Evolutionary conservation across 192 early-diverging fungal species (phyloP).

Genomic region (Coemansia sp.): DNA sequence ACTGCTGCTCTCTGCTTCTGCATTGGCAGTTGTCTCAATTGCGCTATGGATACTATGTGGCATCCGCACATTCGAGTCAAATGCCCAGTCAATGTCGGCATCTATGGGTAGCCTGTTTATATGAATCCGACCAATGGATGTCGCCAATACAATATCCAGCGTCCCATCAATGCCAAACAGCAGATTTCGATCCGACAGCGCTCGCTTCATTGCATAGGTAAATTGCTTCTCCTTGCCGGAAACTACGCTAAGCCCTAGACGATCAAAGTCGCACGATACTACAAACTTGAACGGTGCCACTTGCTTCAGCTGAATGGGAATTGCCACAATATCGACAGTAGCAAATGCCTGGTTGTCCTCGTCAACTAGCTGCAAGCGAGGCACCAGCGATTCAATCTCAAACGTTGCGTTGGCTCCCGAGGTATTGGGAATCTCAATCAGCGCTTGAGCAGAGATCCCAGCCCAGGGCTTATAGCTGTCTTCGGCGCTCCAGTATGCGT

Average conservation of each 20-base stretch:
- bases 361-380: constrained; percentile 22
- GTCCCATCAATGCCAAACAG: constrained; percentile 23
- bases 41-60: too few relatives aligned
- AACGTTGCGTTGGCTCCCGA: constrained; percentile 17
- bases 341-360: constrained; percentile 27
- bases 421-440: constrained; percentile 24
- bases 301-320: constrained; percentile 14
- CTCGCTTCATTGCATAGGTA: constrained; percentile 24
- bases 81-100: constrained; percentile 14
- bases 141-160: constrained; percentile 20
- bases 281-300: constrained; percentile 14
- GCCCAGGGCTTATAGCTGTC: constrained; percentile 36
- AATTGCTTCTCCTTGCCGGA: constrained; percentile 21
- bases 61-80: not conserved
- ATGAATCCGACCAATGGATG: constrained; percentile 31
- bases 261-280: constrained; percentile 27
- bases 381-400: constrained; percentile 34
- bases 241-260: constrained; percentile 23
- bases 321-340: constrained; percentile 7
- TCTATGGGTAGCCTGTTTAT: constrained; percentile 23
- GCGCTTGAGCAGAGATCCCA: constrained; percentile 22
- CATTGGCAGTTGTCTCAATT: too few relatives aligned
- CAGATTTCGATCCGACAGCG: constrained; percentile 17
- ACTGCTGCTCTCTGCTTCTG: not conserved
- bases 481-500: constrained; percentile 37